Base-by-base conservation (phyloP, 345 rosid species). In the Punica granatum region DNA sequence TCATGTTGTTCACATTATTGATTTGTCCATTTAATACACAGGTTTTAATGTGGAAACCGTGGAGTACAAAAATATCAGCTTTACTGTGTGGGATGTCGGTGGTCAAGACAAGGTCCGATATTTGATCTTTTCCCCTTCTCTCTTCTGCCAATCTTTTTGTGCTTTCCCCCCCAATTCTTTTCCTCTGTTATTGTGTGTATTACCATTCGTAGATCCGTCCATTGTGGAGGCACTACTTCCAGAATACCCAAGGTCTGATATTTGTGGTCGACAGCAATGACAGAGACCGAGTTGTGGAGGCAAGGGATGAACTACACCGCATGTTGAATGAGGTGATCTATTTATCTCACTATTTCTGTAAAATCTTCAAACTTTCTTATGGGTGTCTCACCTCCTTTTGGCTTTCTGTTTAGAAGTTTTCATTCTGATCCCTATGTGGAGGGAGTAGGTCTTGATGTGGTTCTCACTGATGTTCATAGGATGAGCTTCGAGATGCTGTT, bases 61-160 rank as follows among this genome's bases (percentile, higher is more conserved):
- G 68, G 94, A 88, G 69, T 90, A 88, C 77, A 90, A 90, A 70
- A 90, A 90, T 85, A 88, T 90, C 72, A 90, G 95, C 82, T 90
- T 90, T 80, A 90, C 97, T 0, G 97, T 90, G 63, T 88, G 92
- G 97, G 97, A 90, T 85, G 97, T 90, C 21, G 94, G 95, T 28
- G 97, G 97, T 65, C 90, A 90, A 76, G 95, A 88, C 83, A 88
- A 86, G 93, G 92, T 90, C 69, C 74, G 68, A 15, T 1, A 36
- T 34, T 36, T n/a, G 31, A 8, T 34, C 33, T 33, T 35, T 53
- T 35, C 23, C 14, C 28, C 18, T n/a, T 56, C 4, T 33, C 12
- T 41, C 8, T 15, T 21, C 35, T 41, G 71, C 26, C 19, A 42
- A 56, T 19, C 18, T 31, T 43, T 43, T 61, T 30, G 30, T 19